phyloP scores from a whole-genome alignment of 495 filamentous ascomycete species.

The Collariella sp. region DNA sequence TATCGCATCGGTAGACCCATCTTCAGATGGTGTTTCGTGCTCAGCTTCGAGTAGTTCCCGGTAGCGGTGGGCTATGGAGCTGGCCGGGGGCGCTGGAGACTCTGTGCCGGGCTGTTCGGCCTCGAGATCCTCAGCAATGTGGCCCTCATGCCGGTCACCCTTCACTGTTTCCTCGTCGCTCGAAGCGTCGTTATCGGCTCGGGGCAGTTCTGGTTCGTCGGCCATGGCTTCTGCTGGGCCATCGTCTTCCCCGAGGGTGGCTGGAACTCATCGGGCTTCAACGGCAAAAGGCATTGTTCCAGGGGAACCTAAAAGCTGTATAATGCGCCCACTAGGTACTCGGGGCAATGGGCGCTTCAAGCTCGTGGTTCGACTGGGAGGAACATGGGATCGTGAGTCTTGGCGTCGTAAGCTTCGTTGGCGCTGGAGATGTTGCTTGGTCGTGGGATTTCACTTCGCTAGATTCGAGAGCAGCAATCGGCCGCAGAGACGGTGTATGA shows the following conservation, averaged over 20 bases:
- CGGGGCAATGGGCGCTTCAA: background rate
- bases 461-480: background rate
- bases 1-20: conserved; percentile 35
- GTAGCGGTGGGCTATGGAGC: conserved; percentile 39
- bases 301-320: no score
- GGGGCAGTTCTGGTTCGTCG: conserved; percentile 32
- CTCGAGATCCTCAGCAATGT: conserved; percentile 35
- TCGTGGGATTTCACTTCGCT: no score
- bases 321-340: background rate
- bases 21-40: conserved; percentile 39
- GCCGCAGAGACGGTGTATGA: background rate
- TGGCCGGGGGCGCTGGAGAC: conserved; percentile 21
- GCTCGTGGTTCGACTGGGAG: background rate
- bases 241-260: conserved; percentile 38
- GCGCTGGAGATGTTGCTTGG: background rate
- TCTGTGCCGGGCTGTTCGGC: conserved; percentile 27
- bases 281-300: conserved; percentile 30
- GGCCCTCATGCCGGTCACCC: conserved; percentile 31
- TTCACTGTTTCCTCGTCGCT: conserved; percentile 42
- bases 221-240: conserved; percentile 36
- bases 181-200: conserved; percentile 22
- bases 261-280: conserved; percentile 42
- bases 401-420: background rate
- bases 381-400: background rate
- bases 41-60: conserved; percentile 33